These are phyloP conservation scores for Kazachstania martiniae DNA, from an alignment of 805 yeast genomes.

Conservation along the genomic window DNA sequence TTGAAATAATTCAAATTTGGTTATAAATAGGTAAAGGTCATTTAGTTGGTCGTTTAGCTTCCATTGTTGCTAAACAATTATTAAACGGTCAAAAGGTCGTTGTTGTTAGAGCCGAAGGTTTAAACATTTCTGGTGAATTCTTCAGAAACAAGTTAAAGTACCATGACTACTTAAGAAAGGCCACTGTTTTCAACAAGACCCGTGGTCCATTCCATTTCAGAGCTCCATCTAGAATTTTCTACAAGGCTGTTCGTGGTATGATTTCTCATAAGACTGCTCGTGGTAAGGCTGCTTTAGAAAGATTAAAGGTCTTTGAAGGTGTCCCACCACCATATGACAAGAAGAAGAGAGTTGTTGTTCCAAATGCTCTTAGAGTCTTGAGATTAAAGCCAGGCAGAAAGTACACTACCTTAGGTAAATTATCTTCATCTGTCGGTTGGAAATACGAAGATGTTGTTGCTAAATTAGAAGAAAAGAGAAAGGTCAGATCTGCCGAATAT, in stretches of 20 bases:
- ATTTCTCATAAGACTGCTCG: slow-evolving; percentile 99
- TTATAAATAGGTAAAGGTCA: slow-evolving; percentile 76
- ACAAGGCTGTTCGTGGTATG: slow-evolving; percentile 99
- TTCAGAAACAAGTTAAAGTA: slow-evolving; percentile 99
- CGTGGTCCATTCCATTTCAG: slow-evolving; percentile 99
- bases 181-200: slow-evolving; percentile 96
- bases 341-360: slow-evolving; percentile 99
- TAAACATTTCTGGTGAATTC: slow-evolving; percentile 99
- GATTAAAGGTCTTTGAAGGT: slow-evolving; percentile 99
- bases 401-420: slow-evolving; percentile 96
- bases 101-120: slow-evolving; percentile 93
- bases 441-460: slow-evolving; percentile 97
- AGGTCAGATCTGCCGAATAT: slow-evolving; percentile 97
- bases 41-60: slow-evolving; percentile 98
- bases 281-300: slow-evolving; percentile 99
- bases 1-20: slow-evolving; percentile 1
- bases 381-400: slow-evolving; percentile 99
- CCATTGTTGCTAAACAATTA: slow-evolving; percentile 96
- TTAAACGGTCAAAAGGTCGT: slow-evolving; percentile 97
- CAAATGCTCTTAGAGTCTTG: slow-evolving; percentile 97
- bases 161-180: slow-evolving; percentile 99
- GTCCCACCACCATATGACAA: slow-evolving; percentile 99
- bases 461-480: slow-evolving; percentile 98
- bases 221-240: slow-evolving; percentile 99
- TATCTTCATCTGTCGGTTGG: slow-evolving; percentile 97